Percentiles rank a stretch among this genome's conserved stretches.
Conservation (phyloP, 2,329 filamentous ascomycete genomes). For the Cordyceps tenuipes region DNA sequence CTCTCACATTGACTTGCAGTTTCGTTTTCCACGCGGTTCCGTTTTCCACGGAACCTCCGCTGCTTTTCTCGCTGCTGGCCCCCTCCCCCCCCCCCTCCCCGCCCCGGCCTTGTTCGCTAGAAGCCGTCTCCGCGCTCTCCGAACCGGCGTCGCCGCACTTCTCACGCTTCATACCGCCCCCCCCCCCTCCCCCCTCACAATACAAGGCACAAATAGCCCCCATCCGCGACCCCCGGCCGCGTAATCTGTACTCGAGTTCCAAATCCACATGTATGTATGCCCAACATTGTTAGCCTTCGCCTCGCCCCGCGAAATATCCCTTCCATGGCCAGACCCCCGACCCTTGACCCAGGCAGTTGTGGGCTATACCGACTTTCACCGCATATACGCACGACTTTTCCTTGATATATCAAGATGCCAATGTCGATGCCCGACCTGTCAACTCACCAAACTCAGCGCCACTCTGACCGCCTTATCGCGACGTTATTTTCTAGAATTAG, state of each 20-base stretch:
- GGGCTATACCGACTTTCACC: background rate
- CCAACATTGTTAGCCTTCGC: background rate
- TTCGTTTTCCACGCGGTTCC: too few species aligned
- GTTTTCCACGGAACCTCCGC: background rate
- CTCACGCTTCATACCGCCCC: too few species aligned
- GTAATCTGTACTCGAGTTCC: background rate
- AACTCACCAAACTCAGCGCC: too few species aligned
- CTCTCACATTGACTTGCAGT: background rate
- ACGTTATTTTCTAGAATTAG: too few species aligned
- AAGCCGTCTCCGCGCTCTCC: background rate
- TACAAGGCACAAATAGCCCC: background rate
- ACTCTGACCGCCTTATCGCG: too few species aligned
- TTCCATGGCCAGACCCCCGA: background rate
- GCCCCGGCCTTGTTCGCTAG: background rate
- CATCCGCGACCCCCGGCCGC: conserved; percentile 2
- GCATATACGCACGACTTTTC: too few species aligned
- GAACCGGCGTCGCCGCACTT: too few species aligned
- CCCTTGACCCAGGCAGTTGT: too few species aligned
- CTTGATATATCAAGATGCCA: too few species aligned
- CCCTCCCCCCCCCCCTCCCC: background rate
- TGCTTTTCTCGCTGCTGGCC: background rate
- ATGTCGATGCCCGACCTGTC: too few species aligned
- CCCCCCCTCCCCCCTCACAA: background rate
- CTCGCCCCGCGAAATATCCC: background rate
- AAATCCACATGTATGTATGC: background rate